Evolutionary conservation across 768 basidiomycete species (phyloP), one percentile per base, ranked within the genome.

Genomic region (Mycena crocata): DNA sequence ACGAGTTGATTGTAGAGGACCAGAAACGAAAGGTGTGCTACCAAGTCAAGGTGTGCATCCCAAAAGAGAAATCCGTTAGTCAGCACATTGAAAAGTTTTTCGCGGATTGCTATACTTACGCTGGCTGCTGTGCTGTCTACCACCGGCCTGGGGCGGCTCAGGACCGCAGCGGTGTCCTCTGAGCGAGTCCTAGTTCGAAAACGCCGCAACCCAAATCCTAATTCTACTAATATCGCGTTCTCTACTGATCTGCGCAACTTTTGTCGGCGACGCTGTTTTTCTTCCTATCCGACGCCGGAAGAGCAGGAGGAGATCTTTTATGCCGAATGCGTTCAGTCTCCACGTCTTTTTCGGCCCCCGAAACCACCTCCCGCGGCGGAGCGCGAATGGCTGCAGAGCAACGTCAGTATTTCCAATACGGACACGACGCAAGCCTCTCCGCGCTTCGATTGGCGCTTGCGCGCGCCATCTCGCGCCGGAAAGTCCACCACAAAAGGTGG

Each of bases 401-500:
- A 70, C 19, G 23, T 56, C 31, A 35, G 49, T 1, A 55, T 50
- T 54, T 26, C 65, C 21, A 49, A 56, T n/a, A 54, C 46, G 21
- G 64, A 67, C 32, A 64, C 57, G 31, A 10, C 60, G 8, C 63
- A 69, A 14, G 49, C 70, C 6, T 32, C 64, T 39, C 75, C 71
- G 6, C 81, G 90, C 9, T 90, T 88, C 74, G 86, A 92, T 71
- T 92, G 91, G 91, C 82, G 89, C 44, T 71, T 81, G 40, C 82
- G 88, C 23, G 85, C 89, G 10, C 64, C 79, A 14, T 90, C 89
- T 17, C 80, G 87, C 60, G 35, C 67, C 62, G 62, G 56, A 61
- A 72, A 71, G n/a, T 46, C 52, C 62, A 24, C 60, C 71, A 65
- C 17, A 37, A 32, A 57, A 62, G 50, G 66, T 57, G 44, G 46